Evolutionary conservation across 1,284 basidiomycete species (phyloP), one percentile per base, ranked within the genome.

Genomic region (Abortiporus biennis): DNA sequence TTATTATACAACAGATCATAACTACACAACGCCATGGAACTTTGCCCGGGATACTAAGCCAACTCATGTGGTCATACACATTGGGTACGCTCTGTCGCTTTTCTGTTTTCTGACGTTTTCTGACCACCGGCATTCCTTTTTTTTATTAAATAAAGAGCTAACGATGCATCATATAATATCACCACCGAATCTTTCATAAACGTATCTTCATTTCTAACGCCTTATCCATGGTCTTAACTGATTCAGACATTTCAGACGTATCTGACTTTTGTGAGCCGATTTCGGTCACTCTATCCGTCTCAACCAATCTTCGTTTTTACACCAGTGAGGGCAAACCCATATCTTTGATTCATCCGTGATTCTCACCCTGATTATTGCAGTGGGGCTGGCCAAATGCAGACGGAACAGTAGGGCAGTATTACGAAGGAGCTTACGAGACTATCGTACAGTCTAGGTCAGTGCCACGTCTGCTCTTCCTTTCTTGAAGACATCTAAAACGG

Each of bases 21-120:
- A 78, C 52, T 78, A 63, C 54, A 79, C 75, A 1, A 79, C 76
- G 0, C 69, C 72, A 1, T 79, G 76, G 76, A 52, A 77, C 47
- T 78, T 80, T 48, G 40, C 49, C 5, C 59, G 64, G 2, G 75
- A 80, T 48, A 49, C 57, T 3, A 45, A 60, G 0, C 58, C 74
- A 3, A 74, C 74, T 3, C 74, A 77, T 47, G 53, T 78, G 34
- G 67, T 78, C 2, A 69, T 77, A 16, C 72, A 77, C 48, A 73
- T 79, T 40, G 74, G 76, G 71, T 74, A 19, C 22, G 33, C 17
- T 11, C 11, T 11, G 9, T 16, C 16, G 22, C 16, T 16, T 3
- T 21, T 16, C 19, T 17, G 6, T 22, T 21, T n/a, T 17, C 9
- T 36, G 19, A 38, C 11, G 19, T 24, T 17, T 15, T 38, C 17